phyloP scores from a whole-genome alignment of 2,329 filamentous ascomycete genomes.

The Sporothrix pseudoabietina region DNA sequence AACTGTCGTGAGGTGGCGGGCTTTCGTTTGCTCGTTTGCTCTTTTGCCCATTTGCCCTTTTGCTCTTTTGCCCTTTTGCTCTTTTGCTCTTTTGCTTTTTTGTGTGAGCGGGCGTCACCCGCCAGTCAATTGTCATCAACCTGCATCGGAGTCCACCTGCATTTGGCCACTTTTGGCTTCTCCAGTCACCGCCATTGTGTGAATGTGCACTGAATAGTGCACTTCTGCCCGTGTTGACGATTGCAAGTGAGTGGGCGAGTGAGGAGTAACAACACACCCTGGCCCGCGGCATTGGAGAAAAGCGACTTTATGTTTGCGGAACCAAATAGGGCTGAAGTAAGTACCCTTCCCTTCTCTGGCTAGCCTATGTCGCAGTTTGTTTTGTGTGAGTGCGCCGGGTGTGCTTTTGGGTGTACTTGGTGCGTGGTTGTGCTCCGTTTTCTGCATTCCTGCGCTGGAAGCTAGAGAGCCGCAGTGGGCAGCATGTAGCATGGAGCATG shows the following conservation, averaged over 20 bases:
- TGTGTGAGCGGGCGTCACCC: not conserved
- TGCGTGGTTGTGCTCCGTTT: constrained; percentile 7
- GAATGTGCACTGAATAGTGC: not conserved
- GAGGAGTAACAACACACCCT: not conserved
- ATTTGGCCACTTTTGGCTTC: not conserved
- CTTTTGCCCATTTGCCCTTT: not conserved
- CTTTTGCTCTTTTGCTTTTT: not conserved
- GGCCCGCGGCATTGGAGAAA: not conserved
- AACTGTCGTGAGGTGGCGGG: constrained; percentile 8
- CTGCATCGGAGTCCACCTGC: not conserved
- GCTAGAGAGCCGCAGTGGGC: not conserved
- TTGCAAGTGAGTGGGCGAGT: not conserved
- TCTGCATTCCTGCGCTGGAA: too few species aligned
- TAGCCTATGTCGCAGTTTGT: not conserved
- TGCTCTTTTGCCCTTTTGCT: not conserved
- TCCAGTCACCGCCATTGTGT: constrained; percentile 4
- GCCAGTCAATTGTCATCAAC: not conserved
- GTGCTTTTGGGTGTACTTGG: not conserved
- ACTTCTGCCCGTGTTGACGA: not conserved
- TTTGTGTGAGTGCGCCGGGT: not conserved
- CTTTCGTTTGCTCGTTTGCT: not conserved
- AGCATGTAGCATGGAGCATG: not conserved
- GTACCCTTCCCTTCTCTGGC: constrained; percentile 17
- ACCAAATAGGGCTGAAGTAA: constrained; percentile 24
- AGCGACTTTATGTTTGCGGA: constrained; percentile 26